Conservation (phyloP, 148 eudicot genomes). For the Talinum fruticosum region DNA sequence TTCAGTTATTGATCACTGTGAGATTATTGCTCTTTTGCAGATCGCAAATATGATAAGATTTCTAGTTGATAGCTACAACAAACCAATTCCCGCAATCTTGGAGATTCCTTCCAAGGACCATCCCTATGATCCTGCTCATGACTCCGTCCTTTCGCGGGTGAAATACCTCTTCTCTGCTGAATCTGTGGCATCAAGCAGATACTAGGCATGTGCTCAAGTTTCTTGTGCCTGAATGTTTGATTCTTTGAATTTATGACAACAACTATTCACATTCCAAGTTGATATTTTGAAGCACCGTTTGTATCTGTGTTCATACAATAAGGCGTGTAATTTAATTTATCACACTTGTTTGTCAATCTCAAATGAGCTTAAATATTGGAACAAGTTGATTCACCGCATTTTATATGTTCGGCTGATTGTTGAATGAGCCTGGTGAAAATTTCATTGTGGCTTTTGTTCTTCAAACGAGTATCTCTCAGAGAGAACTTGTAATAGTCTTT, state of each 20-base stretch:
- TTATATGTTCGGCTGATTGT: neutral
- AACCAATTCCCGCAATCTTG: slow-evolving; percentile 87
- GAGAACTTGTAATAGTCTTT: too few species aligned
- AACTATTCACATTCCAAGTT: slow-evolving; percentile 14
- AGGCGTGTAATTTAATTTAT: slow-evolving; percentile 18
- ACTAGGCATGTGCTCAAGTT: neutral
- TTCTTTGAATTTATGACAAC: neutral
- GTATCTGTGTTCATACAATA: slow-evolving; percentile 19
- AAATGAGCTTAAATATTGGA: slow-evolving; percentile 3
- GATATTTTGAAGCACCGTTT: slow-evolving; percentile 4
- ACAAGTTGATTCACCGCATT: neutral
- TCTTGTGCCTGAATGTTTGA: neutral
- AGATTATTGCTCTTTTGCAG: slow-evolving; percentile 29
- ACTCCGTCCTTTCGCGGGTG: slow-evolving; percentile 90
- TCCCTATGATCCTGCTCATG: slow-evolving; percentile 95
- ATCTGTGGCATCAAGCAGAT: slow-evolving; percentile 62
- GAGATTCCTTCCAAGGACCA: slow-evolving; percentile 98
- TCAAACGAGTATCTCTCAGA: neutral
- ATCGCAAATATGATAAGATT: slow-evolving; percentile 93
- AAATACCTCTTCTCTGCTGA: slow-evolving; percentile 80
- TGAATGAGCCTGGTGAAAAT: too few species aligned
- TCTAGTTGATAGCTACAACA: slow-evolving; percentile 93
- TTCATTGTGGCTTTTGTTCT: neutral
- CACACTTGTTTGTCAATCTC: slow-evolving; percentile 2
- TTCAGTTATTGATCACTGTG: neutral